Base-by-base conservation (phyloP, 148 eudicot species). In the Camellia granthamiana region DNA sequence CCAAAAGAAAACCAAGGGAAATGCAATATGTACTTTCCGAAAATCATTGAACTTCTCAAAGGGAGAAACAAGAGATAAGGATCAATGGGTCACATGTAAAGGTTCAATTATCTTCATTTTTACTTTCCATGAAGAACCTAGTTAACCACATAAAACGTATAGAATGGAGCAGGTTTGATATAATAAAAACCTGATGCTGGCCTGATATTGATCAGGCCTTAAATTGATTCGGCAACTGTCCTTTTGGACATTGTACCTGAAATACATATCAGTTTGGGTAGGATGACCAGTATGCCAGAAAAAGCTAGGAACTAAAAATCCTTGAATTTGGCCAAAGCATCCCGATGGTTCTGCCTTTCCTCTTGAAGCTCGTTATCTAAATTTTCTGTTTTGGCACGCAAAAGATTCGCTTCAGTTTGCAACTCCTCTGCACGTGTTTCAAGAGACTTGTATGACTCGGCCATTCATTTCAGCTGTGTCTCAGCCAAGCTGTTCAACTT, bases 401-500 rank as follows among this genome's bases (percentile, higher is more conserved):
- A 85, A 64, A 84, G 80, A 79, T 90, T 87, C 51, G 91, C 87
- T 89, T 94, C 94, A 66, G 79, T 76, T 76, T 92, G 91, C 44
- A 94, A 84, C 80, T 91, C 90, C 79, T 85, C 97, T 54, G 97
- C 91, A 41, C 91, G 90, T 69, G 80, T 90, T 88, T 96, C 98
- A 19, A 93, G 94, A 78, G 93, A 83, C 72, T 89, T 92, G 82
- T 93, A 96, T 0, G 99, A 96, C 79, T 92, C 98, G 14, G 98
- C 93, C 98, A 96, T 93, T 82, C 99, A 96, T 83, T 93, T 96
- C 66, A 96, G 92, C 80, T 96, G 99, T 80, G 99, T 96, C 86
- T 96, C 99, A 13, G 94, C 90, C 88, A 93, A 88, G 78, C 98
- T 81, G 78, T 96, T 93, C 76, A 78, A 81, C 71, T 87, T 93